Evolutionary conservation across 1,284 basidiomycete genomes (phyloP).

Genomic region (Xerocomus nothofagi): DNA sequence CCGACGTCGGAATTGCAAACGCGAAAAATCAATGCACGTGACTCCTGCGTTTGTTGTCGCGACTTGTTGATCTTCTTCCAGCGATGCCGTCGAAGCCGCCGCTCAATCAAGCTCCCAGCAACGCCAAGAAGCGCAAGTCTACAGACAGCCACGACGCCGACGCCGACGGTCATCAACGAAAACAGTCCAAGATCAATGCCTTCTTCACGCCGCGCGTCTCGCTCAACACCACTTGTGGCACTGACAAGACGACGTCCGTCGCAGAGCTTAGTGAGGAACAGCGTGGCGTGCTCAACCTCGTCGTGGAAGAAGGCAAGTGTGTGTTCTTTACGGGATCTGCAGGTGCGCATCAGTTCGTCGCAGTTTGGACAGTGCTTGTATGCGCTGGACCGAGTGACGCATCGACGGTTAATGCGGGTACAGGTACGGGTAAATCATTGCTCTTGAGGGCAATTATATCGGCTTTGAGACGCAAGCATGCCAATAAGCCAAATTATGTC

Average conservation of each 20-base stretch:
- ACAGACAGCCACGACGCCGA: conserved; percentile 27
- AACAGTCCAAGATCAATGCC: conserved; percentile 42
- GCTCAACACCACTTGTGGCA: conserved; percentile 29
- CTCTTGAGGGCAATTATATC: conserved; percentile 74
- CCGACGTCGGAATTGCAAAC: no score
- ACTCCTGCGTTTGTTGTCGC: conserved; percentile 21
- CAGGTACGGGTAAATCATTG: conserved; percentile 81
- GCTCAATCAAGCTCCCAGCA: conserved; percentile 15
- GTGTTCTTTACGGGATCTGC: conserved; percentile 56
- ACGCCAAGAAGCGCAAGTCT: conserved; percentile 45
- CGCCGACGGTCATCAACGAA: conserved; percentile 32
- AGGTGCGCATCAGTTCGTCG: conserved; percentile 33
- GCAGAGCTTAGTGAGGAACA: conserved; percentile 49
- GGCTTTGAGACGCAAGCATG: conserved; percentile 66
- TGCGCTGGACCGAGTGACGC: not conserved
- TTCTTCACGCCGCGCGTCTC: conserved; percentile 47
- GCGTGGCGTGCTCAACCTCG: conserved; percentile 42
- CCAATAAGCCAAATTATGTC: conserved; percentile 54
- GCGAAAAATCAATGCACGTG: conserved; percentile 33
- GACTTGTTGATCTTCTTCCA: not conserved
- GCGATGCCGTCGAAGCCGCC: conserved; percentile 14
- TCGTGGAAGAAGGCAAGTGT: conserved; percentile 47
- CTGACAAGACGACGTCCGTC: conserved; percentile 34
- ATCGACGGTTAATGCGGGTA: conserved; percentile 5
- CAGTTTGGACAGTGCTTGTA: no score